These are phyloP conservation scores for Fraxinus latifolia DNA, from an alignment of 305 asterid species.

Conservation along the genomic window DNA sequence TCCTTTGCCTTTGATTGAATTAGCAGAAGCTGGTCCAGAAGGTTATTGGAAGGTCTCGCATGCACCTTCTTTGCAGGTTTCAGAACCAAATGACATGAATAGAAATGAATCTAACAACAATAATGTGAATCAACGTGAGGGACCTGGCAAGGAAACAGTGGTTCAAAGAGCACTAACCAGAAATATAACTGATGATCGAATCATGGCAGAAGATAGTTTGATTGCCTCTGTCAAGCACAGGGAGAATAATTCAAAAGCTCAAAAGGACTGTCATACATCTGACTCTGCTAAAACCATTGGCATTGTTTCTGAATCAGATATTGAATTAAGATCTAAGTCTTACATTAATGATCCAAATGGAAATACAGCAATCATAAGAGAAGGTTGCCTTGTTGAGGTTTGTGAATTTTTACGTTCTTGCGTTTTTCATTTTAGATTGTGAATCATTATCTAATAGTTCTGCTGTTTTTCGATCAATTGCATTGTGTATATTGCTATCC, in stretches of 20 bases:
- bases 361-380: constrained; percentile 44
- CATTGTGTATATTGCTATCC: constrained; percentile 2
- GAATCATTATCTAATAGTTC: constrained; percentile 4
- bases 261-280: constrained; percentile 36
- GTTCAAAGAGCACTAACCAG: constrained; percentile 35
- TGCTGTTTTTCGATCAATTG: constrained; percentile 8
- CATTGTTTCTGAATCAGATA: constrained; percentile 40
- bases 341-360: constrained; percentile 22
- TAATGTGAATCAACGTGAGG: constrained; percentile 34
- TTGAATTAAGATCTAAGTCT: constrained; percentile 30
- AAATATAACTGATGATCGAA: constrained; percentile 34
- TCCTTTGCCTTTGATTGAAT: constrained; percentile 64
- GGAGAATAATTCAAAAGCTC: constrained; percentile 41
- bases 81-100: constrained; percentile 32
- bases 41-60: constrained; percentile 58
- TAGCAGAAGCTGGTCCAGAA: constrained; percentile 78
- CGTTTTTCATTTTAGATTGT: background rate
- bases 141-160: constrained; percentile 40
- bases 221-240: constrained; percentile 33
- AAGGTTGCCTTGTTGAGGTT: constrained; percentile 87
- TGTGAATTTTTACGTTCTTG: constrained; percentile 17
- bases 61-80: constrained; percentile 30
- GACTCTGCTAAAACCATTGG: constrained; percentile 34
- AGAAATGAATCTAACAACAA: constrained; percentile 25
- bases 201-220: constrained; percentile 33